Conservation (phyloP, 2,329 filamentous ascomycete genomes). For the Chaetomium olivaceum region DNA sequence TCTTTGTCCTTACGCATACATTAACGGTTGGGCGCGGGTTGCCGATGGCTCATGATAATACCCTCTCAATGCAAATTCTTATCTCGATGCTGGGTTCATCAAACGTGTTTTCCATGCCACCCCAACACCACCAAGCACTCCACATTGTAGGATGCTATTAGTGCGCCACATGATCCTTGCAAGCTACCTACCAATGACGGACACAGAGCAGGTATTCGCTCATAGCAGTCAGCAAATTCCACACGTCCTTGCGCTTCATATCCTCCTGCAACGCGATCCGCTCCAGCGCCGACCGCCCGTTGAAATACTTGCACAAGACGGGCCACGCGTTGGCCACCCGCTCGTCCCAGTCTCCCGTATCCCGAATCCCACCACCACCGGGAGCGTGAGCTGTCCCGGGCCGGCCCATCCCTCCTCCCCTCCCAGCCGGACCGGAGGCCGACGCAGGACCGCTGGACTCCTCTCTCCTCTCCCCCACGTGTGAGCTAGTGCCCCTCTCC, state of each 20-base stretch:
- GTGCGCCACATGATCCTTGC: background rate
- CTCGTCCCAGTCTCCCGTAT: conserved; percentile 43
- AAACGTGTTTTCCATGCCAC: no score
- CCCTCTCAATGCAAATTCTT: background rate
- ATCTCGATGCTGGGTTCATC: background rate
- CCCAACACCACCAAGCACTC: no score
- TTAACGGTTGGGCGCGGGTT: background rate
- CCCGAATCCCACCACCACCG: background rate
- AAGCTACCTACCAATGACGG: conserved; percentile 67
- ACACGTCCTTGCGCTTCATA: conserved; percentile 81
- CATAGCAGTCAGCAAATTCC: conserved; percentile 64
- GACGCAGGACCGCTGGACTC: background rate
- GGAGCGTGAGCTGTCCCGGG: background rate
- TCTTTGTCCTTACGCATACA: conserved; percentile 5
- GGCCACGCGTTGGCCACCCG: conserved; percentile 69
- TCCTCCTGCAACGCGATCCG: conserved; percentile 83
- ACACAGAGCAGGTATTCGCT: conserved; percentile 67
- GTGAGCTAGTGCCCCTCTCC: background rate
- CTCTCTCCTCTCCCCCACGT: background rate
- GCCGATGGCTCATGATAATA: conserved; percentile 14
- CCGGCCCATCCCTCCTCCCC: background rate
- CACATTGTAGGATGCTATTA: background rate
- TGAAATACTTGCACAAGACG: conserved; percentile 79
- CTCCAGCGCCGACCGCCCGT: conserved; percentile 82
- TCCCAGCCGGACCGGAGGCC: background rate